Percentiles rank a stretch among this genome's conserved stretches.
These are phyloP conservation scores for Bipolaris victoriae DNA, from an alignment of 2,329 filamentous ascomycete genomes.

Conservation along the genomic window DNA sequence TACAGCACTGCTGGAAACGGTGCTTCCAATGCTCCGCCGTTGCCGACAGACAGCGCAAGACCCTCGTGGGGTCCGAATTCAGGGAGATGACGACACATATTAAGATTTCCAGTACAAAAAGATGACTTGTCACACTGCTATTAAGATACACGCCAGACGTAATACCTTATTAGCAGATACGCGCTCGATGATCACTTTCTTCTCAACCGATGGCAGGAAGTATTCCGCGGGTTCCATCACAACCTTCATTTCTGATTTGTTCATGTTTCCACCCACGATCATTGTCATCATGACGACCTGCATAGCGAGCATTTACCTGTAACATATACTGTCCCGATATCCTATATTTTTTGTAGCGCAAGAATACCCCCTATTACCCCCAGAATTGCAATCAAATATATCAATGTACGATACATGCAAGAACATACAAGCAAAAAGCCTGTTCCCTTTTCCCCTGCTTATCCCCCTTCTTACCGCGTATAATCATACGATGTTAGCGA, in stretches of 20 bases:
- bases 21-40: slow-evolving; percentile 22
- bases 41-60: slow-evolving; percentile 26
- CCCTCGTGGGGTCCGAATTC: slow-evolving; percentile 25
- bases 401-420: background rate
- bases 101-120: background rate
- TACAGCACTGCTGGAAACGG: slow-evolving; percentile 11
- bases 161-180: slow-evolving; percentile 6
- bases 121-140: slow-evolving; percentile 4
- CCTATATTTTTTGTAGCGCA: slow-evolving; percentile 5
- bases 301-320: slow-evolving; percentile 4
- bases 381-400: background rate
- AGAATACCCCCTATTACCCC: background rate
- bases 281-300: background rate
- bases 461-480: background rate
- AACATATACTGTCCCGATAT: slow-evolving; percentile 1
- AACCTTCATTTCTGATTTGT: background rate
- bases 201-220: slow-evolving; percentile 37
- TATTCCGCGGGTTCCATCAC: slow-evolving; percentile 41
- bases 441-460: background rate
- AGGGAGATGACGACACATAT: slow-evolving; percentile 26
- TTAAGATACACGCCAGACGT: slow-evolving; percentile 8
- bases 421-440: background rate
- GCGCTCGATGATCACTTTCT: slow-evolving; percentile 9
- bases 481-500: background rate
- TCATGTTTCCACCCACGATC: background rate